Evolutionary conservation across 495 filamentous ascomycete species (phyloP).

Genomic region (Penicillium macrosclerotiorum): DNA sequence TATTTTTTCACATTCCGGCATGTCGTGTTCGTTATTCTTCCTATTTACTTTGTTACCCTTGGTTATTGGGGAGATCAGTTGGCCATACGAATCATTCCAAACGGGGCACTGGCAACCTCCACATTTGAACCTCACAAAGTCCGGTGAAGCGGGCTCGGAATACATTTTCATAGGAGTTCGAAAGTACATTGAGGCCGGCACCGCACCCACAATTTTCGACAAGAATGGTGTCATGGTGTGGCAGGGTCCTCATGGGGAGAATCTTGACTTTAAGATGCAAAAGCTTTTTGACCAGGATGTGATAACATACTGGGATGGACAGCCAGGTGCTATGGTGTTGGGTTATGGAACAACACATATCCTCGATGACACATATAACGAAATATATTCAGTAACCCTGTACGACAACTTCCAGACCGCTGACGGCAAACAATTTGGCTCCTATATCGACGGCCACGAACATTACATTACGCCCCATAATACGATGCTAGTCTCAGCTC

Average conservation of each 20-base stretch:
- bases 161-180: slow-evolving; percentile 19
- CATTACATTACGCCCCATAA: slow-evolving; percentile 35
- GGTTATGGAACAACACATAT: slow-evolving; percentile 33
- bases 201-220: slow-evolving; percentile 18
- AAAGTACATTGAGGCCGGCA: slow-evolving; percentile 8
- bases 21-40: background rate
- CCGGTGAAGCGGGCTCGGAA: slow-evolving; percentile 7
- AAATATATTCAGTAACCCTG: slow-evolving; percentile 29
- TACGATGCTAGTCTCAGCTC: slow-evolving; percentile 49
- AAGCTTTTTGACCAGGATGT: slow-evolving; percentile 22
- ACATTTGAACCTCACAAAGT: slow-evolving; percentile 12
- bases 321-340: slow-evolving; percentile 6
- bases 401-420: slow-evolving; percentile 8
- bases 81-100: slow-evolving; percentile 10
- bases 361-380: slow-evolving; percentile 42
- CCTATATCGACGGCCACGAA: slow-evolving; percentile 34
- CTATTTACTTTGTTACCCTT: background rate
- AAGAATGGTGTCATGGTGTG: slow-evolving; percentile 23
- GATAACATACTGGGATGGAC: slow-evolving; percentile 22
- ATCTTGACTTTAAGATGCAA: slow-evolving; percentile 19
- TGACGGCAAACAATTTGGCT: slow-evolving; percentile 1
- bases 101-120: slow-evolving; percentile 18
- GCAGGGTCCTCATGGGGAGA: slow-evolving; percentile 14
- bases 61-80: background rate
- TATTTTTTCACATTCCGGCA: too few species aligned